phyloP scores from a whole-genome alignment of 1,284 basidiomycete species.

The Trametes hirsuta region DNA sequence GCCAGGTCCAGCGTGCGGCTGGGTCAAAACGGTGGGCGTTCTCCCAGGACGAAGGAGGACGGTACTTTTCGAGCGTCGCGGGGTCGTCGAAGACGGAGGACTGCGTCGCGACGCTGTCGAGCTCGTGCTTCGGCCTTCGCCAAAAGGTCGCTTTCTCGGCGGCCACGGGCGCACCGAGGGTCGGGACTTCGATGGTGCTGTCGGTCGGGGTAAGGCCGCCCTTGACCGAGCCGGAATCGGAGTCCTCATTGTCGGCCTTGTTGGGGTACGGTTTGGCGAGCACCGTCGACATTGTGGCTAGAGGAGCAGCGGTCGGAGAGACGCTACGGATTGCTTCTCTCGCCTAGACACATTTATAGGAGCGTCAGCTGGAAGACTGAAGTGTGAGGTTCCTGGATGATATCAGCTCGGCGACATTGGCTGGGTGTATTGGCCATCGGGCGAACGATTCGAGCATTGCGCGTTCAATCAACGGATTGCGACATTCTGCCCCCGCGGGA shows the following conservation, averaged over 20 bases:
- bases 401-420: conserved; percentile 24
- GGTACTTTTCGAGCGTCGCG: conserved; percentile 52
- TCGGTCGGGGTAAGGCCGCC: conserved; percentile 23
- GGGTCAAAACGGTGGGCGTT: conserved; percentile 70
- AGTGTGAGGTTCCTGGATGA: conserved; percentile 14
- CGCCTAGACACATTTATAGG: conserved; percentile 21
- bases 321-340: conserved; percentile 13
- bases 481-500: conserved; percentile 27
- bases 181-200: conserved; percentile 28
- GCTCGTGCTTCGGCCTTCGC: conserved; percentile 29
- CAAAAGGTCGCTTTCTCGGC: conserved; percentile 28
- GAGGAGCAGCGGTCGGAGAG: conserved; percentile 13
- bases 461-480: conserved; percentile 30
- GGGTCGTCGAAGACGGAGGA: conserved; percentile 51
- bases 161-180: conserved; percentile 31
- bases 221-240: conserved; percentile 23
- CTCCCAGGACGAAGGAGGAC: conserved; percentile 62
- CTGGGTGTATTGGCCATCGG: conserved; percentile 22
- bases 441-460: conserved; percentile 32
- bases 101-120: conserved; percentile 39
- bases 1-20: conserved; percentile 67
- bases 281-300: conserved; percentile 29
- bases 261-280: conserved; percentile 17
- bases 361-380: background rate
- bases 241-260: conserved; percentile 10